phyloP scores from a whole-genome alignment of 305 asterid species.

The Fraxinus xanthoxyloides region DNA sequence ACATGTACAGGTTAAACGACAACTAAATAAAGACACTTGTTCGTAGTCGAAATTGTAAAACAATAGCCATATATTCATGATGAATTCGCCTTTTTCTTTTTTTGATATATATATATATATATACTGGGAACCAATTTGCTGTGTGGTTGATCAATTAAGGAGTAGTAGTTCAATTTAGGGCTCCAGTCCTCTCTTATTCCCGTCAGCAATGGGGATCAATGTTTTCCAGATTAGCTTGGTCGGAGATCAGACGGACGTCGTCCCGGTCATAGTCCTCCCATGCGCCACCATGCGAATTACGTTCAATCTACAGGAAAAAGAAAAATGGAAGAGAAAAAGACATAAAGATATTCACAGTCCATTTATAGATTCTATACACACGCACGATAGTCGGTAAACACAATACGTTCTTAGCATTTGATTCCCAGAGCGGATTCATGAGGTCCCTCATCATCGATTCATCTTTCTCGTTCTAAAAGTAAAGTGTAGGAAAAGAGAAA shows the following conservation, averaged over 20 bases:
- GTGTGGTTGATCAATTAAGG: neutral
- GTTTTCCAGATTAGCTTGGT: neutral
- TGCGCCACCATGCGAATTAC: neutral
- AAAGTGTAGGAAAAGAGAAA: neutral
- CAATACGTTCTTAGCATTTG: neutral
- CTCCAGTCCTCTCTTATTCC: neutral
- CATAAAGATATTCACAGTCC: neutral
- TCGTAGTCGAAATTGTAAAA: too few species aligned
- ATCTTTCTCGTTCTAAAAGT: neutral
- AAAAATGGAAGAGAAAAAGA: neutral
- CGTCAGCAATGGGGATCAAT: neutral
- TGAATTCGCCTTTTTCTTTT: too few species aligned
- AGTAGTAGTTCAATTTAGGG: neutral
- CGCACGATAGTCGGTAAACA: neutral
- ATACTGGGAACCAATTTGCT: neutral
- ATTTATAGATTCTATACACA: neutral
- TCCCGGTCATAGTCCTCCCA: neutral
- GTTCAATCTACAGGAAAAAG: neutral
- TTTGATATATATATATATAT: too few species aligned
- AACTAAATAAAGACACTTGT: neutral
- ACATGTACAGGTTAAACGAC: too few species aligned
- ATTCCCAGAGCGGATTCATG: neutral
- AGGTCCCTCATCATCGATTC: slow-evolving; percentile 2
- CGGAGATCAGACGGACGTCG: neutral
- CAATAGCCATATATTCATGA: too few species aligned